Evolutionary conservation across 371 early-diverging fungal species (phyloP).

Genomic region (Actinomortierella ambigua): DNA sequence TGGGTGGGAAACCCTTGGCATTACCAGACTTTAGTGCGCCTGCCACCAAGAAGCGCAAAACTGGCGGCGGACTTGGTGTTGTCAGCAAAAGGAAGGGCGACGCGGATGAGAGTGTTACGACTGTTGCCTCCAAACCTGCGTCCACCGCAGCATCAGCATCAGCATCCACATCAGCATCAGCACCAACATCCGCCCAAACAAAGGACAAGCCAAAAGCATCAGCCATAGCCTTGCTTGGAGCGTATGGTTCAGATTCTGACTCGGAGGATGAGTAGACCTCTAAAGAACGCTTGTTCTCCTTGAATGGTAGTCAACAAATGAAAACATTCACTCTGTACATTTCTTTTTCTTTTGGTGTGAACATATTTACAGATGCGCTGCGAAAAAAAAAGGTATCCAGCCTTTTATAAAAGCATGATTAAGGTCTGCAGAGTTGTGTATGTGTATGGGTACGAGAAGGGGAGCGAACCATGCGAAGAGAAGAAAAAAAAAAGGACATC

Average conservation of each 20-base stretch:
- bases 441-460: conserved; percentile 1
- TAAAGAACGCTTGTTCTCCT: neutral
- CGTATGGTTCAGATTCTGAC: neutral
- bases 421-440: neutral
- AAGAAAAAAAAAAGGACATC: neutral
- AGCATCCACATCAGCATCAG: too few relatives aligned
- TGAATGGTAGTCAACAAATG: neutral
- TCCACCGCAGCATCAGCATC: too few relatives aligned
- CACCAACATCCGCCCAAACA: too few relatives aligned
- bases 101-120: neutral
- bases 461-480: too few relatives aligned
- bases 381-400: neutral
- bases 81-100: conserved; percentile 8
- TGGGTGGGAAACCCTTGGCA: conserved; percentile 35
- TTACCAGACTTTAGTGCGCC: conserved; percentile 53
- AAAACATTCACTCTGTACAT: neutral
- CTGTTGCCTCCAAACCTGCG: too few relatives aligned
- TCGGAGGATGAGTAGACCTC: too few relatives aligned
- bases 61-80: conserved; percentile 30
- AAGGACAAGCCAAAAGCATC: too few relatives aligned
- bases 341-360: conserved; percentile 6
- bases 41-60: conserved; percentile 42
- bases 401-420: neutral
- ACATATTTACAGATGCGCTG: conserved; percentile 3
- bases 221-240: too few relatives aligned